A percentile compares a stretch with the other conserved stretches of the same genome.
Evolutionary conservation across 2,329 filamentous ascomycete species (phyloP).

Genomic region (Corniculantispora saksenae): DNA sequence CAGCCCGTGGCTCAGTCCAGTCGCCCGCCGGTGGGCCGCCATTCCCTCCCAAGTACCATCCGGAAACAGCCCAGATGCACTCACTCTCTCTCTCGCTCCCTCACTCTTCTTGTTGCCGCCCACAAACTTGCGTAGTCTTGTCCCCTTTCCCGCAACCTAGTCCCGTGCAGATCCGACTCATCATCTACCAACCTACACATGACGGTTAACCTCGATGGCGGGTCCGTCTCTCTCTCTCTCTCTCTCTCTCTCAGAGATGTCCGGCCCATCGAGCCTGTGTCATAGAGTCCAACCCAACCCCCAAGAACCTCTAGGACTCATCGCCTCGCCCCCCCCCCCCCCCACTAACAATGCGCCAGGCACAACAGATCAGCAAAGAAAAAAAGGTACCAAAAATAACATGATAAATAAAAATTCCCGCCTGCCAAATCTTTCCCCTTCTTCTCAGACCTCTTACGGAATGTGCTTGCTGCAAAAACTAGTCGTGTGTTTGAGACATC

Average conservation of each 20-base stretch:
- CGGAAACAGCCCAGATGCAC: too few species aligned
- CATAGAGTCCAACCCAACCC: too few species aligned
- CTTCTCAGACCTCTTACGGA: neutral
- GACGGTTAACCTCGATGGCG: neutral
- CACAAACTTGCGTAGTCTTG: neutral
- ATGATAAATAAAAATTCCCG: neutral
- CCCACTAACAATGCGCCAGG: too few species aligned
- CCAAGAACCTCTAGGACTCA: slow-evolving; percentile 8
- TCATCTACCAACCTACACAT: neutral
- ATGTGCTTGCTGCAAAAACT: neutral
- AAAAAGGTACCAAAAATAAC: slow-evolving; percentile 11
- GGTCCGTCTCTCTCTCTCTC: too few species aligned
- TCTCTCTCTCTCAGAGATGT: too few species aligned
- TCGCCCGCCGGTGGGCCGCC: too few species aligned
- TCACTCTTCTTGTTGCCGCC: too few species aligned
- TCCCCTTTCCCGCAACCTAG: neutral
- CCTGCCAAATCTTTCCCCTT: neutral
- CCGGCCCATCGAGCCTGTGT: neutral
- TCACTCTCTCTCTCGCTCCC: too few species aligned
- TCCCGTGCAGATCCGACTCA: neutral
- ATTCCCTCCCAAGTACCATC: too few species aligned
- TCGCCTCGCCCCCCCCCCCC: neutral
- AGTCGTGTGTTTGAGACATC: slow-evolving; percentile 12
- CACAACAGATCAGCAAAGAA: neutral
- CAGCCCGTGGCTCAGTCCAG: too few species aligned